These are phyloP conservation scores for Monsonia emarginata DNA, from an alignment of 441 rosid species.

Conservation along the genomic window DNA sequence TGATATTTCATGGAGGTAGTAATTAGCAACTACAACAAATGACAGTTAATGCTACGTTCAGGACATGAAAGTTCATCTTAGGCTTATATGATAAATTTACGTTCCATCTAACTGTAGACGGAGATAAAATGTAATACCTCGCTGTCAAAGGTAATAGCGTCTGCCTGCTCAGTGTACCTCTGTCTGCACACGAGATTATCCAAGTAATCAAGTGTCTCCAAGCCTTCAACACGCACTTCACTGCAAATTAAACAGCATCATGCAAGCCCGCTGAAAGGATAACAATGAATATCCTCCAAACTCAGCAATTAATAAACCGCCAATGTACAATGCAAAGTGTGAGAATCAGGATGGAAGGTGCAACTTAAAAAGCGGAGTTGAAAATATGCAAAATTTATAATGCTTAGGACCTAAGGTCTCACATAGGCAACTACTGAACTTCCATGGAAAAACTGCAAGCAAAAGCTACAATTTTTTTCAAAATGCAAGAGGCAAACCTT, in stretches of 20 bases:
- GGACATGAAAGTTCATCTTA: no score
- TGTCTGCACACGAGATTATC: constrained; percentile 29
- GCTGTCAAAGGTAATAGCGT: constrained; percentile 33
- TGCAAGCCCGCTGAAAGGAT: not conserved
- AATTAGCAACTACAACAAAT: no score
- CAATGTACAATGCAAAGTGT: no score
- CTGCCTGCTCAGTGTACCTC: constrained; percentile 36
- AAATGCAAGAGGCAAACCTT: constrained; percentile 34
- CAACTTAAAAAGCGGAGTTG: no score
- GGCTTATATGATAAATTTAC: no score
- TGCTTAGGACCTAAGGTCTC: not conserved
- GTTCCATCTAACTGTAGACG: no score
- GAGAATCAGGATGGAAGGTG: no score
- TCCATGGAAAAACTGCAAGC: constrained; percentile 6
- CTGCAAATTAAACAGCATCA: constrained; percentile 20
- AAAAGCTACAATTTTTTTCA: constrained; percentile 10
- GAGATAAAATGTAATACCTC: constrained; percentile 26
- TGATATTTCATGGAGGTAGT: no score
- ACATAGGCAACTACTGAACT: not conserved
- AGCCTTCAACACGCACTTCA: constrained; percentile 48
- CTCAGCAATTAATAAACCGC: not conserved
- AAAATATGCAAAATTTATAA: not conserved
- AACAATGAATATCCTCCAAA: no score
- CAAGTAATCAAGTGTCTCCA: constrained; percentile 43
- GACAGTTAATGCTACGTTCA: no score